Conservation (phyloP, 139 green algal species). For the Ettlia oleoabundans region DNA sequence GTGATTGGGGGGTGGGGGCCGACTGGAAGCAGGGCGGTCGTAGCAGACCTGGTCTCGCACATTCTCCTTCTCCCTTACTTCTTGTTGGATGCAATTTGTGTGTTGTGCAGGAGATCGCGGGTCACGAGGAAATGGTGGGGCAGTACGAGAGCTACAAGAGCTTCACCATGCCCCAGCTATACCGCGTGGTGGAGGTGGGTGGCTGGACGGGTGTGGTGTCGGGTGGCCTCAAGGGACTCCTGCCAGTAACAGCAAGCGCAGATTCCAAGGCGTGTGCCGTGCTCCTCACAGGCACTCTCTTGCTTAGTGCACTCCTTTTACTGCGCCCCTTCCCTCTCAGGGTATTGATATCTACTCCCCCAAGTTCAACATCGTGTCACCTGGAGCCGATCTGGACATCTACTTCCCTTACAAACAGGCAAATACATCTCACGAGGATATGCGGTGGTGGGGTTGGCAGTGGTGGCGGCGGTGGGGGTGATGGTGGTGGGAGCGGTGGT, state of each 20-base stretch:
- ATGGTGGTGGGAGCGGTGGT: not conserved
- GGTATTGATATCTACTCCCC: conserved; percentile 76
- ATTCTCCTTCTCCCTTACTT: too few relatives aligned
- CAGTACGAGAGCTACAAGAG: conserved; percentile 81
- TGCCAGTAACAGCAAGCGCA: not conserved
- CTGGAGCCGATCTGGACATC: conserved; percentile 76
- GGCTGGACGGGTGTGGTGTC: not conserved
- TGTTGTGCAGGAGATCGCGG: conserved; percentile 78
- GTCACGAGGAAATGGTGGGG: conserved; percentile 60
- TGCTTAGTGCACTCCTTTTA: too few relatives aligned
- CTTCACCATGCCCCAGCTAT: conserved; percentile 80
- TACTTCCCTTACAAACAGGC: conserved; percentile 82
- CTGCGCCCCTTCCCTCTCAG: conserved; percentile 14
- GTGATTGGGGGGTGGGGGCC: not conserved
- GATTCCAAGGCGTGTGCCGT: not conserved
- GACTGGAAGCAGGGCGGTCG: not conserved
- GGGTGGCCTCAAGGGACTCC: too few relatives aligned
- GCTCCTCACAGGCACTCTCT: too few relatives aligned
- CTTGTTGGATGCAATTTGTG: too few relatives aligned
- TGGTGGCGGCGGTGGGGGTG: not conserved
- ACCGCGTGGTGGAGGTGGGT: conserved; percentile 44
- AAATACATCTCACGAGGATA: too few relatives aligned
- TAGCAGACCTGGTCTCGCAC: too few relatives aligned
- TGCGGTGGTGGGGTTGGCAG: not conserved
- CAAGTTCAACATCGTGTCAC: conserved; percentile 91